Conservation (phyloP, 225 moss, liverwort and hornwort genomes). For the Ulota crispa region DNA sequence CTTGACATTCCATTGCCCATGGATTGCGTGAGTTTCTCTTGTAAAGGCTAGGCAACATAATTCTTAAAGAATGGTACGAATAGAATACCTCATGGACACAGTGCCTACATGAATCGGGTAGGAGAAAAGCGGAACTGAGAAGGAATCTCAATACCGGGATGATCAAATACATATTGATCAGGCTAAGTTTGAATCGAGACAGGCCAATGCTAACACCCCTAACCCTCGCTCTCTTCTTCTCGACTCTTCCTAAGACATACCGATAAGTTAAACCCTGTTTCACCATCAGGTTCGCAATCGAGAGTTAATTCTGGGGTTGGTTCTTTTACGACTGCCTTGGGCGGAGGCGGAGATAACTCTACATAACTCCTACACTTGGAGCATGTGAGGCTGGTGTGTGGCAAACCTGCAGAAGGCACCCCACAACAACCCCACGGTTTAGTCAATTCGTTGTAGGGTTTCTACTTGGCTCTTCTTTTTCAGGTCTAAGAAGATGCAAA, state of each 20-base stretch:
- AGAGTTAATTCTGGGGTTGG: constrained; percentile 43
- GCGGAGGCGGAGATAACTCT: constrained; percentile 49
- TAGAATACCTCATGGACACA: background rate
- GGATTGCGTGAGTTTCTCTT: background rate
- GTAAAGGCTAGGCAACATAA: constrained; percentile 1
- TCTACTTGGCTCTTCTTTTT: constrained; percentile 7
- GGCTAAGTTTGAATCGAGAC: constrained; percentile 23
- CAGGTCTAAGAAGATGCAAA: background rate
- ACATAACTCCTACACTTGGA: constrained; percentile 61
- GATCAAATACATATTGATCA: constrained; percentile 24
- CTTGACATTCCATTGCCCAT: background rate
- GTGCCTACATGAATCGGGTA: constrained; percentile 15
- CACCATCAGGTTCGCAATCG: constrained; percentile 53
- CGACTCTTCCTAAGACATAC: constrained; percentile 54
- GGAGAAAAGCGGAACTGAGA: background rate
- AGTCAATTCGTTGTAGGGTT: constrained; percentile 31
- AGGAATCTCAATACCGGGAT: background rate
- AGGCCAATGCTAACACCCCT: constrained; percentile 25
- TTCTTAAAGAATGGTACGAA: background rate
- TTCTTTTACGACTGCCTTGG: constrained; percentile 47
- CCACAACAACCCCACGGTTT: constrained; percentile 55
- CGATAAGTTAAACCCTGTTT: constrained; percentile 48
- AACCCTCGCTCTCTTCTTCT: constrained; percentile 21
- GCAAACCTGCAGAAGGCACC: constrained; percentile 73
- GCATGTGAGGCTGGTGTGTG: constrained; percentile 75